Percentiles rank a stretch among this genome's conserved stretches.
Evolutionary conservation across 1,284 basidiomycete species (phyloP).

Genomic region (Sporisorium reilianum): DNA sequence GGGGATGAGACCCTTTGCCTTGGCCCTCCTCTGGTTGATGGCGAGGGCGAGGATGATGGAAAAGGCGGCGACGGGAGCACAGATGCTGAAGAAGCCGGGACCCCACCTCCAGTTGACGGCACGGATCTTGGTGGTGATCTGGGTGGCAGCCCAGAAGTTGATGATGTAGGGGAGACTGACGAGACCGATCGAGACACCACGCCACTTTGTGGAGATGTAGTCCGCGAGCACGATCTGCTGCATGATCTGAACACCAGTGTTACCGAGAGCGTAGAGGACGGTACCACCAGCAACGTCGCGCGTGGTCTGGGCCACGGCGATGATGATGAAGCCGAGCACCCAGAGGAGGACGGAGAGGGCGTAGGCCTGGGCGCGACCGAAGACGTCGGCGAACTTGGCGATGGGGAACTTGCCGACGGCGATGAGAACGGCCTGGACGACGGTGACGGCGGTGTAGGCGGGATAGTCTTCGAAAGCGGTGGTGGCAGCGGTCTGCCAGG

Average conservation of each 20-base stretch:
- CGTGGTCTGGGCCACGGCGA: constrained; percentile 56
- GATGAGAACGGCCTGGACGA: constrained; percentile 64
- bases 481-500: constrained; percentile 47
- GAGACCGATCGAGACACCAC: constrained; percentile 62
- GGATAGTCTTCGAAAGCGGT: constrained; percentile 32
- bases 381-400: constrained; percentile 67
- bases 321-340: constrained; percentile 63
- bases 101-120: constrained; percentile 64
- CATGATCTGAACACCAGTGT: constrained; percentile 66
- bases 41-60: constrained; percentile 60
- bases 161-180: constrained; percentile 64
- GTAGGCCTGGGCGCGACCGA: constrained; percentile 64
- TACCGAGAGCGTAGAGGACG: constrained; percentile 65
- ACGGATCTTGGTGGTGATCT: constrained; percentile 25
- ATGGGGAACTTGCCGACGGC: constrained; percentile 67
- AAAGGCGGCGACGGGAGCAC: constrained; percentile 60
- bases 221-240: constrained; percentile 68
- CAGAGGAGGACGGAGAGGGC: constrained; percentile 60
- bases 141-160: constrained; percentile 59
- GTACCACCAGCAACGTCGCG: constrained; percentile 53
- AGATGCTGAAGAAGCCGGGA: constrained; percentile 65
- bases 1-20: constrained; percentile 52
- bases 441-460: constrained; percentile 50
- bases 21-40: constrained; percentile 59
- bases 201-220: constrained; percentile 62